Evolutionary conservation across 2,329 filamentous ascomycete genomes (phyloP), one percentile per base, ranked within the genome.

Genomic region (Trichocomaceae sp.): DNA sequence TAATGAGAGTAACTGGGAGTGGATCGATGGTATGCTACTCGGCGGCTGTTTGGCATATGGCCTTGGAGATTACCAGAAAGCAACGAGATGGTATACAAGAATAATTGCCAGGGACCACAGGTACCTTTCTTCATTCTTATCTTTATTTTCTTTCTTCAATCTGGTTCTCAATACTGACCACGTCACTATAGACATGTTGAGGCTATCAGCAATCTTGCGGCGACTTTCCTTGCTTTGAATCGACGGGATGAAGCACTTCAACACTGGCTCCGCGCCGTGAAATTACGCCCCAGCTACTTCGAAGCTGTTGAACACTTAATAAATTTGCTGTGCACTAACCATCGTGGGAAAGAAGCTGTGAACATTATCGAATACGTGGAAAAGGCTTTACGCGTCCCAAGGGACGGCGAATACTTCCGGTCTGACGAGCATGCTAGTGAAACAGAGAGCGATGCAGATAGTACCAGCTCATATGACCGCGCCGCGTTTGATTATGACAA

Each of bases 281-380:
- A 84, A 65, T 76, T 88, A 55, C 85, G 88, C 8, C 93, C 93
- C 0, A 87, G 84, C 66, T 95, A 95, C 71, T 87, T 99, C 55
- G 93, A 99, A 73, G 91, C 93, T 7, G 90, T 93, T 2, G 93
- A 99, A 68, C 91, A 97, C 74, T 80, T 99, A 1, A 88, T 97
- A 29, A 90, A 90, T 1, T 76, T 97, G 47, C 72, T 97, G 17
- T 96, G 92, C 67, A 83, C 81, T 48, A 88, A 85, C 58, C 87
- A 95, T 56, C 82, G 91, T 59, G 87, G 85, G 48, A 84, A 81
- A 63, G 90, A 97, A 67, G 93, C 93, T 7, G 85, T 99, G 57
- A 83, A 86, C 48, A 84, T 96, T 50, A 96, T 99, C 61, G 83
- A 87, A 61, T 88, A 85, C 65, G 85, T 99, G 7, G 91, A 99